These are phyloP conservation scores for Xylaria grammica DNA, from an alignment of 495 filamentous ascomycete species.

Conservation along the genomic window DNA sequence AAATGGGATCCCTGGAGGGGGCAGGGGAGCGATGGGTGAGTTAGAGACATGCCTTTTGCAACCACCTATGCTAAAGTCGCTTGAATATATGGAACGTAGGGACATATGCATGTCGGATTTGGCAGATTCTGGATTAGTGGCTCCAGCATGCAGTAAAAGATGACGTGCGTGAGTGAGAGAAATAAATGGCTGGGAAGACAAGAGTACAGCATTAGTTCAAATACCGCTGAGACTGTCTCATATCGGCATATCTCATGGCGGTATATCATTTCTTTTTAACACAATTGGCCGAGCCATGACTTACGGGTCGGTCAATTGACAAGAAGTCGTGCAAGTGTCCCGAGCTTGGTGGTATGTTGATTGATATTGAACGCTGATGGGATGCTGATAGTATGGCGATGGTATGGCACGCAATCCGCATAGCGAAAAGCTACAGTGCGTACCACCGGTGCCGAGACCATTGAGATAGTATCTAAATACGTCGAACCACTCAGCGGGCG, in stretches of 20 bases:
- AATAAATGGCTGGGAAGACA: not conserved
- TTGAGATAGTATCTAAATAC: not conserved
- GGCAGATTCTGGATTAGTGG: constrained; percentile 7
- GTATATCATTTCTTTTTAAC: not conserved
- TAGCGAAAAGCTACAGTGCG: constrained; percentile 8
- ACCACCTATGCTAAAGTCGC: not conserved
- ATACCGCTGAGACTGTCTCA: constrained; percentile 10
- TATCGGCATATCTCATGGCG: not conserved
- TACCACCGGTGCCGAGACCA: not conserved
- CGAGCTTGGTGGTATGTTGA: not conserved
- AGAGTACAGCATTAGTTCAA: not conserved
- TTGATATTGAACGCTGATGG: not conserved
- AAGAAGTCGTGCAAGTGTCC: not conserved
- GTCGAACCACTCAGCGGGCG: not conserved
- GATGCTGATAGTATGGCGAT: no score
- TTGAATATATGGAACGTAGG: not conserved
- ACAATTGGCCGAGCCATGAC: not conserved
- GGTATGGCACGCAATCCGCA: constrained; percentile 8
- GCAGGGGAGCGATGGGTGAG: not conserved
- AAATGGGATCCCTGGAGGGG: not conserved
- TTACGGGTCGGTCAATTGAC: not conserved
- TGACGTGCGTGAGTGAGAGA: constrained; percentile 1
- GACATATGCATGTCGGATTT: constrained; percentile 17
- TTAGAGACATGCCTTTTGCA: not conserved
- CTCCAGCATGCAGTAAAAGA: not conserved